These are phyloP conservation scores for Paecilomyces dactylethromorphus DNA, from an alignment of 2,329 filamentous ascomycete species.

Conservation along the genomic window DNA sequence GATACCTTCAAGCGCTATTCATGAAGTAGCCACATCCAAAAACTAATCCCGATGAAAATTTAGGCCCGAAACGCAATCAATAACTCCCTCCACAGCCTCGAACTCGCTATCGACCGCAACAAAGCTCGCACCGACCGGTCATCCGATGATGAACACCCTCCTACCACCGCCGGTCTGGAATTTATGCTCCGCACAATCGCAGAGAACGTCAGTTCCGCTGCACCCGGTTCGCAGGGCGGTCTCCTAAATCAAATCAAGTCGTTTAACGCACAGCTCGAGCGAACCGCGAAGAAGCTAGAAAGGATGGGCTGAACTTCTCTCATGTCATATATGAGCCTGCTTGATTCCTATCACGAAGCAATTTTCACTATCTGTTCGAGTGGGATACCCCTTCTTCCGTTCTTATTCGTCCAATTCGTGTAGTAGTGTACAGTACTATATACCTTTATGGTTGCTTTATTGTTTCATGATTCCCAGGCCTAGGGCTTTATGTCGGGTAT, in stretches of 20 bases:
- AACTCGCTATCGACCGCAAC: constrained; percentile 34
- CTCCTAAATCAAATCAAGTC: constrained; percentile 33
- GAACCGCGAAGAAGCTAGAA: constrained; percentile 14
- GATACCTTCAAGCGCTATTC: background rate
- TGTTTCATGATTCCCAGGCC: background rate
- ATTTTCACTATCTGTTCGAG: background rate
- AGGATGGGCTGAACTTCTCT: background rate
- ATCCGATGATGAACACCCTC: background rate
- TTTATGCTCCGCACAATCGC: constrained; percentile 37
- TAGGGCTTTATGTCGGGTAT: background rate
- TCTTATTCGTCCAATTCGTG: too few species aligned
- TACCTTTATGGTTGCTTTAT: background rate
- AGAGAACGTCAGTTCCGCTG: constrained; percentile 32
- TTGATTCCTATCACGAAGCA: background rate
- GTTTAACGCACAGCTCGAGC: constrained; percentile 39
- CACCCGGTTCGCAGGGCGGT: constrained; percentile 32
- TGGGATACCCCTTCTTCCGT: too few species aligned
- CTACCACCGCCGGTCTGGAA: constrained; percentile 31
- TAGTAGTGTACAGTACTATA: background rate
- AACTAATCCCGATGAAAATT: background rate
- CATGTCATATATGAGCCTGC: background rate
- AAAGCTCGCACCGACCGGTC: constrained; percentile 14
- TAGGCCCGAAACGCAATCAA: constrained; percentile 35
- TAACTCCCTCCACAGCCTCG: constrained; percentile 36
- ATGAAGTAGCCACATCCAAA: background rate